Base-by-base conservation (phyloP, 805 yeast genomes). In the Candida pini region DNA sequence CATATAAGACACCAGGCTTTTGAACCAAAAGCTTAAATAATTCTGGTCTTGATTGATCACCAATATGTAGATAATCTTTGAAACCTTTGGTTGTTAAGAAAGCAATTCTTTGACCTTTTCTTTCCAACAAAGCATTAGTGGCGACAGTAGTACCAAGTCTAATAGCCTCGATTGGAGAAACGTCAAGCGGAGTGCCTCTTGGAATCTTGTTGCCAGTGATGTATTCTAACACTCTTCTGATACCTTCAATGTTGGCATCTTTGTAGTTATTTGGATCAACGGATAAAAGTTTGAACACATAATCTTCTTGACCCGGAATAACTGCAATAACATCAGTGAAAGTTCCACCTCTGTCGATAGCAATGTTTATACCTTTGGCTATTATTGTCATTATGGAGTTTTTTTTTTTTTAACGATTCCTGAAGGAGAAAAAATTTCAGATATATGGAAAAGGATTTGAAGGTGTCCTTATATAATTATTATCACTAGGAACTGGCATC, bases 71-170 rank as follows among this genome's bases (percentile, higher is more conserved):
- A 26, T 83, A 77, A 52, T 90, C 97, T 46, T 75, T 76, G 60
- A 87, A 90, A 0, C 97, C 98, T 48, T 78, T 81, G 12, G 97
- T 85, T 3, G 95, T 87, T 4, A 89, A 58, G 39, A 90, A 68
- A 2, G 92, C 94, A 47, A 92, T 88, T 22, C 77, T 64, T 38
- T 88, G 94, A 33, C 97, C 98, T 53, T 88, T 88, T 43, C 97
- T 71, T 54, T 90, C 97, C 40, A 90, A 67, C 23, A 92, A 69
- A 2, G 97, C 96, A 61, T 90, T 90, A 6, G 97, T 90, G 2
- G 98, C 97, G 8, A 88, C 92, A 0, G 97, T 89, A 4, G 97
- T 88, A 3, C 97, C 97, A 83, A 89, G 79, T 37, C 95, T 68
- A 31, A 88, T 75, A 27, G 79, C 72, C 35, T 75, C 77, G 24